Conservation (phyloP, 306 rosid species). For the Vicia faba region DNA sequence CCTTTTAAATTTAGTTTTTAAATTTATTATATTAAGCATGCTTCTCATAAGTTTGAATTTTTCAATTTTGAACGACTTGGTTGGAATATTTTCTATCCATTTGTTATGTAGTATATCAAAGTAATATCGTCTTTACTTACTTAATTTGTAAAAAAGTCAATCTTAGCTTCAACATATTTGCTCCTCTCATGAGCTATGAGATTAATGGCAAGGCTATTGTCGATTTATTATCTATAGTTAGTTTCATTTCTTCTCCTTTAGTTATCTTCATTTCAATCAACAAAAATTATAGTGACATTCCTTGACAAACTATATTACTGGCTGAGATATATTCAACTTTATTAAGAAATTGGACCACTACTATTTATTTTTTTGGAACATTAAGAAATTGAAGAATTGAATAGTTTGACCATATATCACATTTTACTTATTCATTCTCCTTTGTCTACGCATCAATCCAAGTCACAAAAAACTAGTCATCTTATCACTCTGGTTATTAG, state of each 20-base stretch:
- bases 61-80: background rate
- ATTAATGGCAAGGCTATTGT: background rate
- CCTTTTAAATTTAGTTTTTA: too few relatives aligned
- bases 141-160: background rate
- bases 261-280: background rate
- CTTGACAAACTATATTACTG: background rate
- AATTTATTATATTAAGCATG: too few relatives aligned
- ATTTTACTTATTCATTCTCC: too few relatives aligned
- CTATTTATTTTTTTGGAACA: background rate
- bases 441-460: background rate
- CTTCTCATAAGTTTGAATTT: background rate
- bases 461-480: too few relatives aligned
- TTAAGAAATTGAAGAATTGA: background rate
- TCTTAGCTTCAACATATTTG: background rate
- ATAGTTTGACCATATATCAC: background rate
- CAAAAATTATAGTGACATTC: background rate
- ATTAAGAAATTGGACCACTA: background rate
- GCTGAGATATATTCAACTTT: background rate
- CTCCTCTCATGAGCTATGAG: background rate
- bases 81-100: too few relatives aligned
- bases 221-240: background rate
- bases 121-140: background rate
- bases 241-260: background rate
- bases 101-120: too few relatives aligned
- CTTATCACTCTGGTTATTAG: too few relatives aligned